Evolutionary conservation across 768 basidiomycete genomes (phyloP).

Genomic region (Russula sp.): DNA sequence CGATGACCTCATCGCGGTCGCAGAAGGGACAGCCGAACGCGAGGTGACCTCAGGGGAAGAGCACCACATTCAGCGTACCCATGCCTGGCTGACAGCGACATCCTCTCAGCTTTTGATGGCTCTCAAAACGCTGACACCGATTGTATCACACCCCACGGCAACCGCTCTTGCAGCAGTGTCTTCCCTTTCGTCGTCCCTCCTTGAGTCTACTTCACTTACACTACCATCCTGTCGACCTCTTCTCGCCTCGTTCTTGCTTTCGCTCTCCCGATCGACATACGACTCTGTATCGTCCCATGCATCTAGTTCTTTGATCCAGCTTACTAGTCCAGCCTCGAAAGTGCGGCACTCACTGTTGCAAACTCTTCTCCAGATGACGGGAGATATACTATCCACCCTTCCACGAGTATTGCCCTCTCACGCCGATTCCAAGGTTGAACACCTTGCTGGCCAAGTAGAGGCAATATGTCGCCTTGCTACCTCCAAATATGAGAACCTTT

Average conservation of each 20-base stretch:
- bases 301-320: slow-evolving; percentile 36
- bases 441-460: slow-evolving; percentile 58
- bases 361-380: slow-evolving; percentile 53
- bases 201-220: slow-evolving; percentile 50
- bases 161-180: slow-evolving; percentile 53
- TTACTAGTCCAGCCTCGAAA: slow-evolving; percentile 38
- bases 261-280: slow-evolving; percentile 56
- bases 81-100: slow-evolving; percentile 76
- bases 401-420: slow-evolving; percentile 65
- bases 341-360: slow-evolving; percentile 43
- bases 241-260: slow-evolving; percentile 64
- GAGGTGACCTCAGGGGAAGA: not conserved
- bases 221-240: slow-evolving; percentile 62
- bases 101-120: slow-evolving; percentile 79
- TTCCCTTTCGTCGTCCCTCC: slow-evolving; percentile 45
- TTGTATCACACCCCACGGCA: slow-evolving; percentile 65
- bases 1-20: slow-evolving; percentile 49
- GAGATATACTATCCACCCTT: slow-evolving; percentile 57
- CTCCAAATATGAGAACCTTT: slow-evolving; percentile 25
- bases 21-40: not conserved
- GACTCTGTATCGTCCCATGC: slow-evolving; percentile 45
- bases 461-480: slow-evolving; percentile 55
- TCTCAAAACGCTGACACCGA: slow-evolving; percentile 62
- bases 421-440: slow-evolving; percentile 68
- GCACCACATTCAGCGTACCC: slow-evolving; percentile 26